Evolutionary conservation across 768 basidiomycete species (phyloP).

Genomic region (Rhizopogon vinicolor): DNA sequence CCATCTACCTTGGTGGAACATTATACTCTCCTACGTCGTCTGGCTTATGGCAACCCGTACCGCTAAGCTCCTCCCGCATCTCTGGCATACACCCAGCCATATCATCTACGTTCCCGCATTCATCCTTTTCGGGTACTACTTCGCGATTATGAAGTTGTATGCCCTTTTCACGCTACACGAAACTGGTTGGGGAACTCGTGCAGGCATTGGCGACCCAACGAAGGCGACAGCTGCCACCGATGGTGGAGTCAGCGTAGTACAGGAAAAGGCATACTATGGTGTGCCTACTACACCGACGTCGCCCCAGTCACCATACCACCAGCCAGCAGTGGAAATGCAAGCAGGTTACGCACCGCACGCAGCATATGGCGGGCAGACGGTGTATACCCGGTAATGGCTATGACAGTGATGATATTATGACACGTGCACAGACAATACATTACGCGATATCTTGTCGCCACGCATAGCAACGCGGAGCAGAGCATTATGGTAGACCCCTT

Average conservation of each 20-base stretch:
- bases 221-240: constrained; percentile 71
- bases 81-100: constrained; percentile 72
- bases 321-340: constrained; percentile 7
- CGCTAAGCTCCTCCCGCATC: constrained; percentile 76
- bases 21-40: constrained; percentile 59
- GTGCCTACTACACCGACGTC: not conserved
- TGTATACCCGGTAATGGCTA: constrained; percentile 1
- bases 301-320: not conserved
- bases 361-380: constrained; percentile 3
- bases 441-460: not conserved
- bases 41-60: constrained; percentile 71
- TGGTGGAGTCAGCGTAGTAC: constrained; percentile 19
- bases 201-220: constrained; percentile 83
- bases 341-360: constrained; percentile 1
- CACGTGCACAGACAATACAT: not conserved
- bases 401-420: constrained; percentile 1
- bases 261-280: constrained; percentile 18
- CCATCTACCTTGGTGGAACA: constrained; percentile 83
- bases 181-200: constrained; percentile 96
- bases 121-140: constrained; percentile 91
- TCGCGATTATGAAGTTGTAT: constrained; percentile 92
- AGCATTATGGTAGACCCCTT: not conserved
- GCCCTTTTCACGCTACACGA: constrained; percentile 88
- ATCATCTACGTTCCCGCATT: constrained; percentile 83
- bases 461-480: not conserved